A percentile compares a stretch with the other conserved stretches of the same genome.
Conservation (phyloP, 768 basidiomycete species). For the Punctularia strigosozonata region DNA sequence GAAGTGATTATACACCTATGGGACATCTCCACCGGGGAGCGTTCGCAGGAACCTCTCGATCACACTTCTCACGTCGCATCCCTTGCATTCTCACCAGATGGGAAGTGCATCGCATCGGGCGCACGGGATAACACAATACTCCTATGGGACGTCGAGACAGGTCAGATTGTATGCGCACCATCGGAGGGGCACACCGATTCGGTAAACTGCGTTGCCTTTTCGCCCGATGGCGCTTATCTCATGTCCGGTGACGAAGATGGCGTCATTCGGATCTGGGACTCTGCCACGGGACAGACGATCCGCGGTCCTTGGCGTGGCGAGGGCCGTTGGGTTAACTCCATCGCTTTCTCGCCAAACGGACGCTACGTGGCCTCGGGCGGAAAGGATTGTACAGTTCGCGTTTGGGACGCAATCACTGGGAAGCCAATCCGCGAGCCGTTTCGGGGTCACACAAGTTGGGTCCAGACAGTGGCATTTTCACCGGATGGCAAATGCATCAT, state of each 20-base stretch:
- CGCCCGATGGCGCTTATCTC: background rate
- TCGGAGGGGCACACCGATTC: background rate
- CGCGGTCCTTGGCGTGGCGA: conserved; percentile 6
- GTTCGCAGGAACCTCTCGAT: background rate
- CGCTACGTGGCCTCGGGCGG: background rate
- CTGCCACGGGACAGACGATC: conserved; percentile 6
- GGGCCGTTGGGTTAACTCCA: background rate
- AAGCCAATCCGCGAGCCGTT: background rate
- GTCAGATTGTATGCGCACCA: no score
- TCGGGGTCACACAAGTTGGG: no score
- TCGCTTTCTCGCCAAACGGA: background rate
- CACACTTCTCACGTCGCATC: background rate
- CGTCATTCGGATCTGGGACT: conserved; percentile 5
- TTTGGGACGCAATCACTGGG: conserved; percentile 8
- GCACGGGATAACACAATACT: background rate
- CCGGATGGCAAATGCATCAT: conserved; percentile 8
- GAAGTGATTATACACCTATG: background rate
- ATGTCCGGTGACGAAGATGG: background rate
- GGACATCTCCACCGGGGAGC: background rate
- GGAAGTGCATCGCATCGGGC: background rate
- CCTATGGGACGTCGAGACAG: background rate
- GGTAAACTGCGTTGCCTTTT: background rate
- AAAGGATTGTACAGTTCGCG: background rate
- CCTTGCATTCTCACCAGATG: background rate
- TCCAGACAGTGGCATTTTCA: conserved; percentile 9